Conservation (phyloP, 495 filamentous ascomycete genomes). For the Daldinia caldariorum region DNA sequence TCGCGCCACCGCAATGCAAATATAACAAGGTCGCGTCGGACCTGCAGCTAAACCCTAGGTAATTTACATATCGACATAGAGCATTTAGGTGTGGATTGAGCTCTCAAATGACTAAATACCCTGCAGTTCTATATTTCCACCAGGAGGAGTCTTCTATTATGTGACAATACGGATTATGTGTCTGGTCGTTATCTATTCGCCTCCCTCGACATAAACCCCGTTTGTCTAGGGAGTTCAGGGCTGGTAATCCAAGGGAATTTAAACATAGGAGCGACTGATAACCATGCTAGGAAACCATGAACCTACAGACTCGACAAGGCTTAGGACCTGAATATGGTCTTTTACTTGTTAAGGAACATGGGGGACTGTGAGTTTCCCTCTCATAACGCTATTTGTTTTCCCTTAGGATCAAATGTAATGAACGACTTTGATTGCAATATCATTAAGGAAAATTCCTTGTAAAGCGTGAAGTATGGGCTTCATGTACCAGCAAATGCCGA, state of each 20-base stretch:
- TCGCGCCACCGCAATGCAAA: not conserved
- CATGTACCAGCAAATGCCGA: not conserved
- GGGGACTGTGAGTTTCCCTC: not conserved
- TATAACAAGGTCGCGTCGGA: not conserved
- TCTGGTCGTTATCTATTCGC: not conserved
- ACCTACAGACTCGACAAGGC: not conserved
- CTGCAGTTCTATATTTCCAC: not conserved
- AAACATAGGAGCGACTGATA: not conserved
- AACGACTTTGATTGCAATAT: conserved; percentile 5
- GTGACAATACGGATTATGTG: not conserved
- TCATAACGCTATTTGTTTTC: not conserved
- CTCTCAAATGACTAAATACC: not conserved
- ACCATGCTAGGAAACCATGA: not conserved
- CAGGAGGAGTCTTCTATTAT: not conserved
- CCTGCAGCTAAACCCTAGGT: not conserved
- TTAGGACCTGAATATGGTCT: not conserved
- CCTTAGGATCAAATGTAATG: not conserved
- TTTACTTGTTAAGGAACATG: not conserved
- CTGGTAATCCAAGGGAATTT: not conserved
- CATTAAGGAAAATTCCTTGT: conserved; percentile 9
- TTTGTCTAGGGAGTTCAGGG: not conserved
- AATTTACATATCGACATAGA: not conserved
- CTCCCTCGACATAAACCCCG: not conserved
- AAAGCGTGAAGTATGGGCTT: conserved; percentile 3
- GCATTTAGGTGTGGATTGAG: not conserved